Evolutionary conservation across 2,329 filamentous ascomycete genomes (phyloP).

Genomic region (Exophiala oligosperma): DNA sequence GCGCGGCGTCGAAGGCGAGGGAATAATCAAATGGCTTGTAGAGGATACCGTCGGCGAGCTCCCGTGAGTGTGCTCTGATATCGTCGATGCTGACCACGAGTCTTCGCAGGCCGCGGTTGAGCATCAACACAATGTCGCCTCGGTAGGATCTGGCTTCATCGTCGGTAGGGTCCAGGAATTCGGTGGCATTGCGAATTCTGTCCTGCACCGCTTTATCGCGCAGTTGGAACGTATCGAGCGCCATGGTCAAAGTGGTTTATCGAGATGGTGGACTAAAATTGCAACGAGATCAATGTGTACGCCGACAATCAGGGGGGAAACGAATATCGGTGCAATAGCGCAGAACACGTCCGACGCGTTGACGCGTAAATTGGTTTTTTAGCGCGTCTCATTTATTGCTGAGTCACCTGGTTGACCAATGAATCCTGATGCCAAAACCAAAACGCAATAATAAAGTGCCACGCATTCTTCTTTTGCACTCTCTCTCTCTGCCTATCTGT

Average conservation of each 20-base stretch:
- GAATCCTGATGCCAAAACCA: too few relatives aligned
- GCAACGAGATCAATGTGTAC: too few relatives aligned
- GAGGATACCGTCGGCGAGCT: slow-evolving; percentile 77
- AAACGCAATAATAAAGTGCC: too few relatives aligned
- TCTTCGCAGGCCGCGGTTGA: slow-evolving; percentile 61
- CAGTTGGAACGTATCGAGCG: slow-evolving; percentile 59
- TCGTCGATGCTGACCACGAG: slow-evolving; percentile 81
- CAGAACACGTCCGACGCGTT: not conserved
- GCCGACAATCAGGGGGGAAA: too few relatives aligned
- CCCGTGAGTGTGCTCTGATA: slow-evolving; percentile 80
- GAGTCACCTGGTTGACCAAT: not conserved
- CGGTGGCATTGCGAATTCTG: slow-evolving; percentile 81
- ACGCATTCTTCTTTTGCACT: too few relatives aligned
- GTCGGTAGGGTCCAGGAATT: slow-evolving; percentile 80
- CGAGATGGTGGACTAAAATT: not conserved
- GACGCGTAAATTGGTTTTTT: slow-evolving; percentile 13
- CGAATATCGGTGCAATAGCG: not conserved
- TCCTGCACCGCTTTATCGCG: slow-evolving; percentile 82
- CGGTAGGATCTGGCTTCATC: slow-evolving; percentile 66
- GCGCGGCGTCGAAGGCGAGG: slow-evolving; percentile 82
- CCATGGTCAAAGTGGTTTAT: slow-evolving; percentile 15
- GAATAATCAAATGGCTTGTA: slow-evolving; percentile 85
- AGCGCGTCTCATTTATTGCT: not conserved
- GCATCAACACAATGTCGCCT: slow-evolving; percentile 79
- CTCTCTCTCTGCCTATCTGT: too few relatives aligned